Evolutionary conservation across 352 stramenopile species (phyloP).

Genomic region (Globisporangium spiculum): DNA sequence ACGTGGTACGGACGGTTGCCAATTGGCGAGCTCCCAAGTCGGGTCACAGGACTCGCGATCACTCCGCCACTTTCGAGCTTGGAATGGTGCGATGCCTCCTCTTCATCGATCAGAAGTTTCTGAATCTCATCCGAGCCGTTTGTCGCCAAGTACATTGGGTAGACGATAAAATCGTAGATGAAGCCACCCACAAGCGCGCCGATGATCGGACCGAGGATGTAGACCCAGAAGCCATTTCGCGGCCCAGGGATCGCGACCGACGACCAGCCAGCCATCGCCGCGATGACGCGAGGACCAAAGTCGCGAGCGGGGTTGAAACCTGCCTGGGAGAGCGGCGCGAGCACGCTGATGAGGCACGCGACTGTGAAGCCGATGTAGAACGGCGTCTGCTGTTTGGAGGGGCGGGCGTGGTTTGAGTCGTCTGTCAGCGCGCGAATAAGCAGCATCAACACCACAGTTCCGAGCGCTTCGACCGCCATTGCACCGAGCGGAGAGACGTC

Average conservation of each 20-base stretch:
- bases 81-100: not conserved
- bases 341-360: conserved; percentile 40
- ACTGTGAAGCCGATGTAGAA: conserved; percentile 56
- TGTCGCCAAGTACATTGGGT: conserved; percentile 6
- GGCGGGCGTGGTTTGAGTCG: conserved; percentile 27
- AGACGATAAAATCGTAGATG: conserved; percentile 51
- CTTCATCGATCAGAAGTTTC: not conserved
- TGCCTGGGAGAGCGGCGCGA: conserved; percentile 67
- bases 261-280: conserved; percentile 59
- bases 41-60: not conserved
- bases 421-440: conserved; percentile 59
- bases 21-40: not conserved
- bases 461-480: conserved; percentile 54
- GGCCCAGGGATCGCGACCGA: conserved; percentile 36
- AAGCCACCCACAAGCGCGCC: conserved; percentile 47
- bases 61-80: too few relatives aligned
- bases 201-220: conserved; percentile 49
- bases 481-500: conserved; percentile 38
- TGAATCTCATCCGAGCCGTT: not conserved
- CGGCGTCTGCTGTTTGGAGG: conserved; percentile 26
- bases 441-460: conserved; percentile 60
- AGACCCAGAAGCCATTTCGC: conserved; percentile 57
- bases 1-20: not conserved
- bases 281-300: conserved; percentile 30
- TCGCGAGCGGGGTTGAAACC: conserved; percentile 69